Percentiles rank a stretch among this genome's conserved stretches.
Conservation (phyloP, 768 basidiomycete species). For the Rhodotorula taiwanensis region DNA sequence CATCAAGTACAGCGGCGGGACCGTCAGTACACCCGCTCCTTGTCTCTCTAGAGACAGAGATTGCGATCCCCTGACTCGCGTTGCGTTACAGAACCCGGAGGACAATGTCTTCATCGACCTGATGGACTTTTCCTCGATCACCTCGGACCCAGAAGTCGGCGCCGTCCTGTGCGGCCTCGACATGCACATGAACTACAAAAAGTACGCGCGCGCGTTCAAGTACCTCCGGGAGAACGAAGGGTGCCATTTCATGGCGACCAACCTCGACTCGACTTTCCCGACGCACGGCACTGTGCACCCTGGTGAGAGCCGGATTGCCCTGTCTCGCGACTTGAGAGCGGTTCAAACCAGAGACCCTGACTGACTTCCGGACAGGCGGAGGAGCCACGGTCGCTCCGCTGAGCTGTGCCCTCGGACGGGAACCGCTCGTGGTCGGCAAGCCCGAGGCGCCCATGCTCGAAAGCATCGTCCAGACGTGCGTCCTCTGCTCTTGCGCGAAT, state of each 20-base stretch:
- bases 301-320: slow-evolving; percentile 49
- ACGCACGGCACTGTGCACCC: slow-evolving; percentile 63
- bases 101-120: slow-evolving; percentile 72
- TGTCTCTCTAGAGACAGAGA: too few species aligned
- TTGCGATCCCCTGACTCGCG: too few species aligned
- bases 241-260: slow-evolving; percentile 76
- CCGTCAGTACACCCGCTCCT: slow-evolving; percentile 52
- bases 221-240: slow-evolving; percentile 60
- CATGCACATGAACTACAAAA: slow-evolving; percentile 80
- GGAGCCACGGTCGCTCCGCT: slow-evolving; percentile 80
- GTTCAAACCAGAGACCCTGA: too few species aligned
- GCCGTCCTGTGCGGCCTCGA: slow-evolving; percentile 95
- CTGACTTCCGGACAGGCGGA: slow-evolving; percentile 43
- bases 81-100: slow-evolving; percentile 75
- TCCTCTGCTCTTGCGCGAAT: too few species aligned
- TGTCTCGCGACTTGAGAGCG: too few species aligned
- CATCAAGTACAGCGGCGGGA: slow-evolving; percentile 70
- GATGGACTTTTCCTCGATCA: slow-evolving; percentile 55
- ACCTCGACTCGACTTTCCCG: slow-evolving; percentile 71
- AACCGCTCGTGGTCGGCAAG: slow-evolving; percentile 79
- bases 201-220: slow-evolving; percentile 83
- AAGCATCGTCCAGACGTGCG: slow-evolving; percentile 72
- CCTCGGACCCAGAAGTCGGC: slow-evolving; percentile 64
- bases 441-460: slow-evolving; percentile 88
- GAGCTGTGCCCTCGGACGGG: slow-evolving; percentile 55